These are phyloP conservation scores for Lagenaria siceraria DNA, from an alignment of 306 rosid species.

Conservation along the genomic window DNA sequence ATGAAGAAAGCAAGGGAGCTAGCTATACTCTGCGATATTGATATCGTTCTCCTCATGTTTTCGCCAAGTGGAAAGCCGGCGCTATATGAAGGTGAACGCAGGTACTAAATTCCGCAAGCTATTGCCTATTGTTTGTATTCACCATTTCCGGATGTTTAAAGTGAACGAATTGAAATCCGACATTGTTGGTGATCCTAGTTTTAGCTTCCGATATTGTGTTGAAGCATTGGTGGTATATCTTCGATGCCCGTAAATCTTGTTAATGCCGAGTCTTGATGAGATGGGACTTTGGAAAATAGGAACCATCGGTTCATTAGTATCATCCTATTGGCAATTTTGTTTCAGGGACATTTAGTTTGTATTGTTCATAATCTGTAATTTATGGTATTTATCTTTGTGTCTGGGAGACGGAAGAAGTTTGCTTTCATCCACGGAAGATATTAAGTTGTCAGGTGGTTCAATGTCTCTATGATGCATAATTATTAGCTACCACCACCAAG, in stretches of 20 bases:
- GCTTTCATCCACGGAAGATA: not conserved
- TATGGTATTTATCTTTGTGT: not conserved
- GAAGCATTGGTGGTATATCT: not conserved
- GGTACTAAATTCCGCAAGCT: conserved; percentile 22
- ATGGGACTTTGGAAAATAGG: not conserved
- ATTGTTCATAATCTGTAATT: not conserved
- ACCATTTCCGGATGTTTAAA: not conserved
- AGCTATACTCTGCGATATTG: conserved; percentile 76
- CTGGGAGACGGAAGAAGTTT: not conserved
- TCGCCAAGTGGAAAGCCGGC: conserved; percentile 88
- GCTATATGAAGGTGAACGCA: conserved; percentile 58
- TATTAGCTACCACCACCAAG: not conserved
- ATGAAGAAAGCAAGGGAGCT: conserved; percentile 79
- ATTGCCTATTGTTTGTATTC: not conserved
- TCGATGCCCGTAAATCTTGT: not conserved
- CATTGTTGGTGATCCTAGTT: not conserved
- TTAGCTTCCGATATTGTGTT: not conserved
- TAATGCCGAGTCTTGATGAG: not conserved
- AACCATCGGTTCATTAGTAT: not conserved
- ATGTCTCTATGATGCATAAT: not conserved
- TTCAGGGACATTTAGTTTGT: not conserved
- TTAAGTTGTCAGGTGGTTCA: not conserved
- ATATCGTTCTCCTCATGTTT: conserved; percentile 90
- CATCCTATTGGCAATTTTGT: not conserved
- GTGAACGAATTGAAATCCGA: not conserved